Evolutionary conservation across 345 rosid genomes (phyloP), one percentile per base, ranked within the genome.

Genomic region (Leavenworthia alabamica): DNA sequence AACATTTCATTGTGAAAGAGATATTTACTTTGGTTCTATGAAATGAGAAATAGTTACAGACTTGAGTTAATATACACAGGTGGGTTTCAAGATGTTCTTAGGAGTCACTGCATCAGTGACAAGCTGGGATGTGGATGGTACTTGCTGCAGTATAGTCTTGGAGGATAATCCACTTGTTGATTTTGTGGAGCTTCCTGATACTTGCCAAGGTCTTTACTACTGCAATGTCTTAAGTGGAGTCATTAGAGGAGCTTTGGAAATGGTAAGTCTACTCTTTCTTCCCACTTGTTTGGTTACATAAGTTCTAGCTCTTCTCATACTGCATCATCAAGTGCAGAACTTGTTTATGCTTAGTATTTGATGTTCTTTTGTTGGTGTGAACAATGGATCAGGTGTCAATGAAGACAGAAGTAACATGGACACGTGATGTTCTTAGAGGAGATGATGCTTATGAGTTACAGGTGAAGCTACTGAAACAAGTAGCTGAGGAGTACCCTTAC

Each of bases 91-190:
- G 82, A 92, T 92, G 98, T 92, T 92, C 67, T 74, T 92, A 22
- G 97, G 98, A 15, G 83, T 92, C 46, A 74, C 86, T 56, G 96
- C 97, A 29, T 80, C 95, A 26, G 95, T 89, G 53, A 67, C 73
- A 60, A 92, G 85, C 54, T 89, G 95, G 93, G 89, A 92, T 51
- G 78, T 81, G 31, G 90, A 92, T 24, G 98, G 96, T 20, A 89
- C 93, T 41, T 78, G 83, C 70, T 89, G 96, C 81, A 85, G 80
- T 70, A 75, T 89, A 44, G 51, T 86, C 68, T 80, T 92, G 75
- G 96, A 86, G 51, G 98, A 92, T 67, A 92, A 89, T 73, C 98
- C 96, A 41, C 74, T 92, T 19, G 96, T 86, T 48, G 96, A 92
- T 63, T 89, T 89, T 42, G 98, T 89, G 48, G 98, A 89, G 73